Evolutionary conservation across 1,139 yeast genomes (phyloP).

Genomic region (Scheffersomyces parashehatae): DNA sequence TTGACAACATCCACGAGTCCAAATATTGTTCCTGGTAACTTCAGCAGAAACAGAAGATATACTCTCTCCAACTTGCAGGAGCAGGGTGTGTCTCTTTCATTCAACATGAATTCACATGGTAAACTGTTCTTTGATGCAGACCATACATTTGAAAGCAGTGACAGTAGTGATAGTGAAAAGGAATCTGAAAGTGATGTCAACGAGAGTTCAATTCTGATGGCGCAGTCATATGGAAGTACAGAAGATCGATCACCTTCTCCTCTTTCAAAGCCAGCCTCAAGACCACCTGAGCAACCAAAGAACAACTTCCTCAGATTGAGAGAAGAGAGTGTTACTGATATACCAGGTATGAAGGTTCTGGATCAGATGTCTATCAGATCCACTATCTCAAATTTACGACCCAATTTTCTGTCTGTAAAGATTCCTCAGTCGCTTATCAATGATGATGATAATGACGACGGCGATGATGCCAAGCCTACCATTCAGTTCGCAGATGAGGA

Average conservation of each 20-base stretch:
- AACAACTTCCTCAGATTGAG: constrained; percentile 1
- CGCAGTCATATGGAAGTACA: constrained; percentile 2
- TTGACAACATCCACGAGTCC: constrained; percentile 21
- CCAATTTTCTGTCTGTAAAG: constrained; percentile 77
- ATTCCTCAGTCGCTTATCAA: constrained; percentile 72
- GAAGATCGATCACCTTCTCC: constrained; percentile 2
- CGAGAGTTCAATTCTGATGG: not conserved
- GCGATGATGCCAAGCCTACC: constrained; percentile 19
- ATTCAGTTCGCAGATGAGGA: constrained; percentile 31
- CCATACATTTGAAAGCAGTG: constrained; percentile 23
- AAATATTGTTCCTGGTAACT: constrained; percentile 9
- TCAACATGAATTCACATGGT: constrained; percentile 63
- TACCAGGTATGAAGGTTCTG: constrained; percentile 6
- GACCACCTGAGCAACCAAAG: constrained; percentile 1
- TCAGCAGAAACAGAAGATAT: constrained; percentile 38
- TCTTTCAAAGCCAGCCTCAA: not conserved
- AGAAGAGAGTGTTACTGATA: not conserved
- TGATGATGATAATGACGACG: constrained; percentile 62
- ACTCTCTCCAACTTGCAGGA: constrained; percentile 64
- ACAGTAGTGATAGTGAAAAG: constrained; percentile 30
- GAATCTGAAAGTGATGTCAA: constrained; percentile 11
- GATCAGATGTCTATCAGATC: constrained; percentile 34
- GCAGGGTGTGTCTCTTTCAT: constrained; percentile 66
- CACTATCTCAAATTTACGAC: constrained; percentile 46
- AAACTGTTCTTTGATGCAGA: constrained; percentile 28